Conservation (phyloP, 495 filamentous ascomycete genomes). For the Penicillium atrosanguineum region DNA sequence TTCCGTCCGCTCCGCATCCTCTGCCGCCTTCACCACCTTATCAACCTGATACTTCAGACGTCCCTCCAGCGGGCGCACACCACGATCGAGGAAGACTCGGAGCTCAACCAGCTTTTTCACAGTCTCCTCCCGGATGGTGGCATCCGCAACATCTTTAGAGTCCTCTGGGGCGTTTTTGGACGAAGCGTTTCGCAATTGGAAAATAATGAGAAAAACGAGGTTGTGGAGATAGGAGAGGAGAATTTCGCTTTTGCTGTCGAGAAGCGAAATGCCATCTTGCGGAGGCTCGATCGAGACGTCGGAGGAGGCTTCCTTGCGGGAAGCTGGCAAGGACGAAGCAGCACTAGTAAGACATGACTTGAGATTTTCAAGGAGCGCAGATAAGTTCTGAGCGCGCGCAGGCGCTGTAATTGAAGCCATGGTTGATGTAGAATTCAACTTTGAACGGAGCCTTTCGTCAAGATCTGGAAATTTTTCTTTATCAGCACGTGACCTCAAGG, state of each 20-base stretch:
- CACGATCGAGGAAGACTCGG: slow-evolving; percentile 84
- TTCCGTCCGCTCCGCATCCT: slow-evolving; percentile 60
- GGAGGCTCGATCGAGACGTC: slow-evolving; percentile 57
- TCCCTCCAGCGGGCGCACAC: slow-evolving; percentile 82
- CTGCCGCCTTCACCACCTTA: slow-evolving; percentile 82
- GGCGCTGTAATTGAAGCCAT: slow-evolving; percentile 28
- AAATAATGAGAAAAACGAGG: slow-evolving; percentile 80
- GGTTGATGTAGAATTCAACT: slow-evolving; percentile 9
- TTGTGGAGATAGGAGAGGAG: slow-evolving; percentile 95
- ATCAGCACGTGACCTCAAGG: slow-evolving; percentile 37
- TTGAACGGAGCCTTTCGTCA: neutral
- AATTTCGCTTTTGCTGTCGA: slow-evolving; percentile 92
- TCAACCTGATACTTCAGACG: slow-evolving; percentile 85
- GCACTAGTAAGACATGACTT: slow-evolving; percentile 61
- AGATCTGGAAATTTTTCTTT: slow-evolving; percentile 33
- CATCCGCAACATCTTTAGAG: slow-evolving; percentile 22
- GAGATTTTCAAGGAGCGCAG: slow-evolving; percentile 60
- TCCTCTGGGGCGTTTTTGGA: slow-evolving; percentile 25
- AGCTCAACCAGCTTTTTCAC: slow-evolving; percentile 83
- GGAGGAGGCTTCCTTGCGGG: slow-evolving; percentile 30
- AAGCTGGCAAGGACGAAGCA: slow-evolving; percentile 58
- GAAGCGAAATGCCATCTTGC: slow-evolving; percentile 84
- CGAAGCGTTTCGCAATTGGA: slow-evolving; percentile 66
- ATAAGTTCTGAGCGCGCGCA: slow-evolving; percentile 32
- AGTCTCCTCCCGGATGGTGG: slow-evolving; percentile 53